Evolutionary conservation across 805 yeast species (phyloP).

Genomic region (Kazachstania psychrophila): DNA sequence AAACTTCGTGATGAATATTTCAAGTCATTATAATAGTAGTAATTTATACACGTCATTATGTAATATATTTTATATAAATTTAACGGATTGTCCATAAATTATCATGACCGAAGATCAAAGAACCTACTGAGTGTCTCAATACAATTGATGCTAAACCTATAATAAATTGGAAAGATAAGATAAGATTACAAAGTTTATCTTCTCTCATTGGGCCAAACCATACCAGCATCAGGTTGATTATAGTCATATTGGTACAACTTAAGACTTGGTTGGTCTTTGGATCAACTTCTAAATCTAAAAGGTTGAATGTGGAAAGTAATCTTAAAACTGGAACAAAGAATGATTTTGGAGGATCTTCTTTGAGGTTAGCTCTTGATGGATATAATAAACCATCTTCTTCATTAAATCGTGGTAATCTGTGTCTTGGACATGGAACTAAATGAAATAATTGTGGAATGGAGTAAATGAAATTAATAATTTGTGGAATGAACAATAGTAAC

Average conservation of each 20-base stretch:
- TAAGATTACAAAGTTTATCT: conserved; percentile 54
- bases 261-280: conserved; percentile 25
- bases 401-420: conserved; percentile 76
- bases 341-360: conserved; percentile 28
- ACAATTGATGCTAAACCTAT: conserved; percentile 59
- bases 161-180: conserved; percentile 53
- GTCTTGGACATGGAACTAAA: conserved; percentile 90
- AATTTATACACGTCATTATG: not conserved
- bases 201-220: conserved; percentile 89
- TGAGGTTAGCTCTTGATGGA: conserved; percentile 51
- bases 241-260: conserved; percentile 70
- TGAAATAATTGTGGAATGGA: conserved; percentile 88
- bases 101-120: conserved; percentile 81
- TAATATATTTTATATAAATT: not conserved
- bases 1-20: conserved; percentile 32
- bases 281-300: conserved; percentile 40
- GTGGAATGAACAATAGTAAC: conserved; percentile 79
- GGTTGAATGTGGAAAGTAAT: conserved; percentile 38
- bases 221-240: conserved; percentile 74
- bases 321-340: conserved; percentile 31
- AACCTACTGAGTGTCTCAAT: conserved; percentile 76
- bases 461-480: conserved; percentile 79
- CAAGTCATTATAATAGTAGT: conserved; percentile 4
- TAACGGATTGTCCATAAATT: conserved; percentile 42
- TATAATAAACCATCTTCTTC: conserved; percentile 59